Conservation (phyloP, 2,329 filamentous ascomycete genomes). For the Fusarium pininemorale region DNA sequence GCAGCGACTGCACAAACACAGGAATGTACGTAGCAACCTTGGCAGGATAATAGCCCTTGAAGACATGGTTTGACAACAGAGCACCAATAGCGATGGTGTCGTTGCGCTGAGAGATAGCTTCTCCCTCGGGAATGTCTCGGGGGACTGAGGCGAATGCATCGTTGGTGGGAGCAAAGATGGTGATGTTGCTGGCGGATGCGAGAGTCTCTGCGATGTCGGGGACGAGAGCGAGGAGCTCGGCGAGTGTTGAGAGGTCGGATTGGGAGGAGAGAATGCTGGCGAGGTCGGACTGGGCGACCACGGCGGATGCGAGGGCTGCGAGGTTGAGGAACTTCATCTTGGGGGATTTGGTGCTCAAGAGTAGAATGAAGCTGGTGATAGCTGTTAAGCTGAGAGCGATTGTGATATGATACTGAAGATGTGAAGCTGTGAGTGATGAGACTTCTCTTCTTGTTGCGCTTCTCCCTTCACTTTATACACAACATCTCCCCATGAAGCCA, state of each 20-base stretch:
- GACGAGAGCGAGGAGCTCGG: conserved; percentile 29
- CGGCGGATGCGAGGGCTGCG: conserved; percentile 20
- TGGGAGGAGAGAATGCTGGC: conserved; percentile 29
- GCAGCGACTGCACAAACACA: conserved; percentile 43
- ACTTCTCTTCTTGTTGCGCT: neutral
- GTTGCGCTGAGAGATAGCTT: conserved; percentile 44
- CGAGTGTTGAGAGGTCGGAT: conserved; percentile 24
- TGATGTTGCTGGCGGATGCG: conserved; percentile 45
- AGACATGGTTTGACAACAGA: conserved; percentile 47
- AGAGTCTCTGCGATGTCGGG: conserved; percentile 45
- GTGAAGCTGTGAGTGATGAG: conserved; percentile 5
- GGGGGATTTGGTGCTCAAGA: neutral
- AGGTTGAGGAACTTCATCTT: conserved; percentile 26
- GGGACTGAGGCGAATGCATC: conserved; percentile 47
- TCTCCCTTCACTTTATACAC: conserved; percentile 18
- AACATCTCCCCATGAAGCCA: neutral
- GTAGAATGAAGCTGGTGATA: neutral
- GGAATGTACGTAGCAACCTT: conserved; percentile 42
- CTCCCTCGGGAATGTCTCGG: conserved; percentile 45
- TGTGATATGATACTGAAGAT: neutral
- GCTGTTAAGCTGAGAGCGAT: neutral
- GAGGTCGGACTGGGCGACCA: conserved; percentile 26
- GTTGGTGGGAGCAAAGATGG: conserved; percentile 50
- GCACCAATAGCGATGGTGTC: conserved; percentile 45
- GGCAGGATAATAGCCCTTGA: conserved; percentile 44